Evolutionary conservation across 1,139 yeast genomes (phyloP).

Genomic region (Eremothecium coryli): DNA sequence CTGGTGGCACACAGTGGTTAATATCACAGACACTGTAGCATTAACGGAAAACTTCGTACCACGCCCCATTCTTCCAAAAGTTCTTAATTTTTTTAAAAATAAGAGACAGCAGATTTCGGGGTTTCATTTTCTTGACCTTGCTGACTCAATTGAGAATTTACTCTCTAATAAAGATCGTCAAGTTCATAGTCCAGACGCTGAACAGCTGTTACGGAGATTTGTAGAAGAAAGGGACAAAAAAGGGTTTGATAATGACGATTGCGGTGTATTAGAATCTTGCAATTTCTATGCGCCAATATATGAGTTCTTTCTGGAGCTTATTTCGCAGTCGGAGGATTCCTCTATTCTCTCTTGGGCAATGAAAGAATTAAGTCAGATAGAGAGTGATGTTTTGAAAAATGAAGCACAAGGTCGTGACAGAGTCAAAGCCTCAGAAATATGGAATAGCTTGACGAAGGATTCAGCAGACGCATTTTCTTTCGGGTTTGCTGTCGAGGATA

Average conservation of each 20-base stretch:
- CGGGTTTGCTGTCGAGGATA: conserved; percentile 20
- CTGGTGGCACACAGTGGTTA: conserved; percentile 94
- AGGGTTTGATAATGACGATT: conserved; percentile 32
- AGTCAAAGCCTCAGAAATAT: conserved; percentile 24
- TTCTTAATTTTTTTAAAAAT: conserved; percentile 56
- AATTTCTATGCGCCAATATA: conserved; percentile 43
- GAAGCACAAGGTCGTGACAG: conserved; percentile 15
- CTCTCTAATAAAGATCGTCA: conserved; percentile 11
- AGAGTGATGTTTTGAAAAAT: conserved; percentile 23
- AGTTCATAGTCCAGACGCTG: conserved; percentile 11
- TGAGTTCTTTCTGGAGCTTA: conserved; percentile 46
- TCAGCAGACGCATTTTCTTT: conserved; percentile 23
- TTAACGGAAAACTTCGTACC: conserved; percentile 87
- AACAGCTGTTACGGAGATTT: conserved; percentile 20
- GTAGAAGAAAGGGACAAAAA: conserved; percentile 18
- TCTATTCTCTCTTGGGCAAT: conserved; percentile 33
- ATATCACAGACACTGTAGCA: conserved; percentile 69
- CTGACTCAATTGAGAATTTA: conserved; percentile 32
- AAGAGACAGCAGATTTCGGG: conserved; percentile 72
- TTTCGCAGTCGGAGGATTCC: conserved; percentile 24
- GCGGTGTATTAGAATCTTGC: conserved; percentile 32
- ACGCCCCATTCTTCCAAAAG: conserved; percentile 44
- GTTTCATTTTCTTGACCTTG: conserved; percentile 50
- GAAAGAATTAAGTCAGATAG: conserved; percentile 29
- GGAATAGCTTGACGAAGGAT: conserved; percentile 25